Base-by-base conservation (phyloP, 345 rosid genomes). In the Eucalyptus regnans region DNA sequence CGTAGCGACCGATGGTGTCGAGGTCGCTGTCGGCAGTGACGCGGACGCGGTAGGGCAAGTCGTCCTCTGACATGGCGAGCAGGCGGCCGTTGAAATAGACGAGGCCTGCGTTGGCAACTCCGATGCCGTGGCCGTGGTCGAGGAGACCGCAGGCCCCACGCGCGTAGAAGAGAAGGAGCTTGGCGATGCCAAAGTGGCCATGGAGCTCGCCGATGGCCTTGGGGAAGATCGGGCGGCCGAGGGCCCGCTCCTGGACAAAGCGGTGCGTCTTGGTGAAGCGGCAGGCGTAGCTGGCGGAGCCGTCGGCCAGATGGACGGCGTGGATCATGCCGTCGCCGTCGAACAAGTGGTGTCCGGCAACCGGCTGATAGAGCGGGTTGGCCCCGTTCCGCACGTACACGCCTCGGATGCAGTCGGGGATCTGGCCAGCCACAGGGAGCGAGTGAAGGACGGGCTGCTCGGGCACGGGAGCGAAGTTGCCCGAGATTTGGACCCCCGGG, bases 261-360 rank as follows among this genome's bases (percentile, higher is more conserved):
- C 98, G 94, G 90, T 94, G 93, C 0, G 99, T 97, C 48, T 96
- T 95, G 10, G 98, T 97, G 92, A 96, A 95, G 87, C 99, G 94
- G 91, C 99, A 94, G 41, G 97, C 92, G 56, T 96, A 97, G 92
- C 97, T 95, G 37, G 93, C 96, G 1, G 96, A 91, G 43, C 96
- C 97, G 41, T 93, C 50, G 1, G 93, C 87, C 79, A 97, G 94
- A 22, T 89, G 90, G 20, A 97, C 95, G n/a, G 97, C 95, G 88
- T 97, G 99, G 86, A 97, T 95, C 99, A 97, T 97, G 33, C 99
- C 98, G 86, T 97, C 98, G 9, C 99, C 99, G 80, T 96, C 99
- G 68, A 97, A 97, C 87, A 97, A 93, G 92, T 97, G 99, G 92
- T 97, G 99, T 27, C 99, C 98, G 10, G 97, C 94, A 25, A 95